Percentiles rank a stretch among this genome's conserved stretches.
Conservation (phyloP, 148 eudicot genomes). For the Oxyria digyna region DNA sequence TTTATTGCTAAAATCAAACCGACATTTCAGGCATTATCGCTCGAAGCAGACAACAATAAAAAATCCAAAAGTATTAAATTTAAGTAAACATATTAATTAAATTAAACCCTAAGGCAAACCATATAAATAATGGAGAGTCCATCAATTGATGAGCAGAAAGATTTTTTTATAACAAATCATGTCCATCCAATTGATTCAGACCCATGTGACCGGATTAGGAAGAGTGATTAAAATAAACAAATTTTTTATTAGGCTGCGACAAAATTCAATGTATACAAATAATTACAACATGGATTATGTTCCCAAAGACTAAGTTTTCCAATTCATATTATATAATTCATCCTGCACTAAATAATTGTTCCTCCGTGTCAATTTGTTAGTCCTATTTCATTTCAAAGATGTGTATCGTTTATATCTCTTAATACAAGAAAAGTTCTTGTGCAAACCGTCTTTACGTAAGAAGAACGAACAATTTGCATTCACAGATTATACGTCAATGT, state of each 20-base stretch:
- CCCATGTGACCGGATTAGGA: slow-evolving; percentile 6
- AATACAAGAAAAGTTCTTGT: too few species aligned
- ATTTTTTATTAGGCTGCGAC: not conserved
- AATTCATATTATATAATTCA: not conserved
- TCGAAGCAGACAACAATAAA: slow-evolving; percentile 2
- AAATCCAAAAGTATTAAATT: not conserved
- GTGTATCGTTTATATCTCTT: too few species aligned
- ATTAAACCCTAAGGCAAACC: not conserved
- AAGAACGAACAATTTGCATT: too few species aligned
- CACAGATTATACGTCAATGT: too few species aligned
- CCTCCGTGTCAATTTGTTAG: too few species aligned
- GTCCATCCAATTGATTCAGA: slow-evolving; percentile 7
- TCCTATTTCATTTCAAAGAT: too few species aligned
- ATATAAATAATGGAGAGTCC: slow-evolving; percentile 1
- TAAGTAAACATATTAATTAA: not conserved
- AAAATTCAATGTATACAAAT: slow-evolving; percentile 7
- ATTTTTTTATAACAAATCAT: not conserved
- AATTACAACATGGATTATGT: slow-evolving; percentile 6
- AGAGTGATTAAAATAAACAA: slow-evolving; percentile 1
- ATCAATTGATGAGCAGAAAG: not conserved
- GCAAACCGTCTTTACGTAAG: too few species aligned
- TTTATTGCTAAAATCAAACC: slow-evolving; percentile 4
- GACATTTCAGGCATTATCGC: slow-evolving; percentile 7
- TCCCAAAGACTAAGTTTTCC: slow-evolving; percentile 2
- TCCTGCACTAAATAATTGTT: too few species aligned